These are phyloP conservation scores for Fusarium avenaceum DNA, from an alignment of 2,329 filamentous ascomycete species.

Conservation along the genomic window DNA sequence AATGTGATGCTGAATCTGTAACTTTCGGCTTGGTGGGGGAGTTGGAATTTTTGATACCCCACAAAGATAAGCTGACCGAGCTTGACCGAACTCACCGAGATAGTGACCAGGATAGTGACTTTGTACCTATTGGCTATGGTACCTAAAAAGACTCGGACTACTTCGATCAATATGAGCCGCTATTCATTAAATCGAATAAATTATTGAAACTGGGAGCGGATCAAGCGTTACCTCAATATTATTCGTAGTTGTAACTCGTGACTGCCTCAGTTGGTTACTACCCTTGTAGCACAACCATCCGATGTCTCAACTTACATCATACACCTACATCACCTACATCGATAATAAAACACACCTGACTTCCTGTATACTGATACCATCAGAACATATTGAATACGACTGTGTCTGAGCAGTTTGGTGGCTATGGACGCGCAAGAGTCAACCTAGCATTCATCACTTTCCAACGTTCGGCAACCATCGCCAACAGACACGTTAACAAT, in stretches of 20 bases:
- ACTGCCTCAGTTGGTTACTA: background rate
- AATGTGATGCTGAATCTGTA: slow-evolving; percentile 36
- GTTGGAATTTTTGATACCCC: slow-evolving; percentile 50
- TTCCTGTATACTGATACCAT: too few relatives aligned
- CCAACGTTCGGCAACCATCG: slow-evolving; percentile 2
- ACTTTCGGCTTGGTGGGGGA: slow-evolving; percentile 41
- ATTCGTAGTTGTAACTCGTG: background rate
- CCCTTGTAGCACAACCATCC: background rate
- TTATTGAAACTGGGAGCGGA: background rate
- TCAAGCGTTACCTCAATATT: background rate
- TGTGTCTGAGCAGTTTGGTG: too few relatives aligned
- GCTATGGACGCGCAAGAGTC: slow-evolving; percentile 12
- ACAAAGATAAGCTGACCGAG: slow-evolving; percentile 46
- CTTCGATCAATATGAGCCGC: too few relatives aligned
- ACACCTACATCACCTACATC: slow-evolving; percentile 13
- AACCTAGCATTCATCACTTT: slow-evolving; percentile 14
- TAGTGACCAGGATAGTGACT: too few relatives aligned
- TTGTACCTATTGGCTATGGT: too few relatives aligned
- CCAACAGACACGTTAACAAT: slow-evolving; percentile 31
- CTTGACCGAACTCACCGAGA: slow-evolving; percentile 44
- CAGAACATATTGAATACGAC: too few relatives aligned
- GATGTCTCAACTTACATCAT: slow-evolving; percentile 23
- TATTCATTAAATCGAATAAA: background rate
- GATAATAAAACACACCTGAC: background rate
- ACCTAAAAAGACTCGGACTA: too few relatives aligned